Base-by-base conservation (phyloP, 352 stramenopile species). In the Phytophthora gonapodyides region DNA sequence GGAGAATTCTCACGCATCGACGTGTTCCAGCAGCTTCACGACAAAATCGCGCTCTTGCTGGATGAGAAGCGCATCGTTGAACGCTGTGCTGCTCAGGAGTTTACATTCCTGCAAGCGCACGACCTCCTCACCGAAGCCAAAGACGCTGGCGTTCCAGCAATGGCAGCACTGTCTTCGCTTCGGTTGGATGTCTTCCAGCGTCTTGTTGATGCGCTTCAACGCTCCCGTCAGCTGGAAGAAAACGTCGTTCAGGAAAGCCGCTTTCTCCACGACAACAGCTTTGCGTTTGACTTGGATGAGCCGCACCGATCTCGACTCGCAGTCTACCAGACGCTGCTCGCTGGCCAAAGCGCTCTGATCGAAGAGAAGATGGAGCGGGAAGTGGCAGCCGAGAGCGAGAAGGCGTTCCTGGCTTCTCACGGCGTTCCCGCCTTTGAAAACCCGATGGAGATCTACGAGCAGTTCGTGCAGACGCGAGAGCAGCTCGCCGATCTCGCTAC, bases 281-380 rank as follows among this genome's bases (percentile, higher is more conserved):
- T 79, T 24, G 19, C 13, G 4, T 65, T 69, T 5, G 21, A 52
- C 7, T 8, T 46, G 8, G 42, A 49, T 7, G 45, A 61, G 3
- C 42, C 57, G 24, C 45, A 66, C 15, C 41, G 49, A 17, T 81
- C 79, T 1, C 73, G 81, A 1, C n/a, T 78, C 31, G 45, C 17
- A 1, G 63, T 86, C 4, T 87, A 82, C 27, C 47, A 71, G 41
- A 74, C 63, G 33, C 75, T 90, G 19, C 56, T 90, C 2, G 61
- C 70, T 4, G 66, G 64, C 0, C 81, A 86, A 33, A 74, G 72
- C 40, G 55, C 64, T 8, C 50, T 88, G 31, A 83, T 86, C 6
- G 81, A 90, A 12, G 81, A 88, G 44, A 84, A 84, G 46, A 70
- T 87, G 64, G 63, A 85, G 60, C 67, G 77, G 0, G 75, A 90